phyloP scores from a whole-genome alignment of 345 rosid species.

The Toxicodendron radicans region DNA sequence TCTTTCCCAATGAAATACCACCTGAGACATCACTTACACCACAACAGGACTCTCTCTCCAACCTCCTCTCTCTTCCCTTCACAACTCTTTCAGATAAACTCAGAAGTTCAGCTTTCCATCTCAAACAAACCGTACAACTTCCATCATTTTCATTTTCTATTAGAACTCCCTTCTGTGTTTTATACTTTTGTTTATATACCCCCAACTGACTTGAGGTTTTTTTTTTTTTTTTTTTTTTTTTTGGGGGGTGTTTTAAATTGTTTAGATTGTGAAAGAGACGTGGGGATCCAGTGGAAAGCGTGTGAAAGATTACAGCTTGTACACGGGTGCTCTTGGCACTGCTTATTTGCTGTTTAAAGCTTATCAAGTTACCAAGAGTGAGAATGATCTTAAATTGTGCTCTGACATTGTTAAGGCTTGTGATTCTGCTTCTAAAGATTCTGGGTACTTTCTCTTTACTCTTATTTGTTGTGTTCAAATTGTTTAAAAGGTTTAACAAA shows the following conservation, averaged over 20 bases:
- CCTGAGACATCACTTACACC: slow-evolving; percentile 19
- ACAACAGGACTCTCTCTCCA: slow-evolving; percentile 28
- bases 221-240: too few relatives aligned
- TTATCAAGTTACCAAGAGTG: slow-evolving; percentile 44
- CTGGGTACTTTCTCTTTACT: slow-evolving; percentile 37
- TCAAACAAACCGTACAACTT: slow-evolving; percentile 40
- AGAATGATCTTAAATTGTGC: slow-evolving; percentile 53
- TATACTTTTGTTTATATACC: background rate
- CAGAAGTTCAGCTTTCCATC: slow-evolving; percentile 36
- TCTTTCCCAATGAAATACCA: slow-evolving; percentile 40
- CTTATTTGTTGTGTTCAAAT: background rate
- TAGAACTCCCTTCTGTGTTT: background rate
- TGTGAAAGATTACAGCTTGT: slow-evolving; percentile 52
- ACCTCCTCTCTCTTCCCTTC: slow-evolving; percentile 46
- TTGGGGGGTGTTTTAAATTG: too few relatives aligned
- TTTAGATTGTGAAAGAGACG: slow-evolving; percentile 58
- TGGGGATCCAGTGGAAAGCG: slow-evolving; percentile 48
- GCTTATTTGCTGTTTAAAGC: slow-evolving; percentile 61
- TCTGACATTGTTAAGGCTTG: slow-evolving; percentile 55
- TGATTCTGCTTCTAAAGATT: slow-evolving; percentile 59
- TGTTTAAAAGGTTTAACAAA: background rate
- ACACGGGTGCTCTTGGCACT: slow-evolving; percentile 64
- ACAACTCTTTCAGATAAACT: slow-evolving; percentile 35
- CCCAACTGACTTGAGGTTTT: background rate
- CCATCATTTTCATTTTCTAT: background rate